These are phyloP conservation scores for Citrus cavaleriei DNA, from an alignment of 345 rosid species.

Conservation along the genomic window DNA sequence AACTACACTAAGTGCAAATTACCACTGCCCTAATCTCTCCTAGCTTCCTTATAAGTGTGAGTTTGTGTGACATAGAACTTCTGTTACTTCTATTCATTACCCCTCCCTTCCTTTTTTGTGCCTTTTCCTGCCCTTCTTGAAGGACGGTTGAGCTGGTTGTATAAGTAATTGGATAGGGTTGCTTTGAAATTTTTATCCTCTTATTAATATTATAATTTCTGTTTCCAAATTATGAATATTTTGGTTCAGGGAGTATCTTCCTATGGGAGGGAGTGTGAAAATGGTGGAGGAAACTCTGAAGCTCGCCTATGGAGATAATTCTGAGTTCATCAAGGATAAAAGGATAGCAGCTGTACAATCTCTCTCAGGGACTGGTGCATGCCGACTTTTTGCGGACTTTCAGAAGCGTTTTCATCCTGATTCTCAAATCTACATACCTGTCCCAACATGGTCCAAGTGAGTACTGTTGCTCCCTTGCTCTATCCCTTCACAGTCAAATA, in stretches of 20 bases:
- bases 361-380: conserved; percentile 96
- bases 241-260: conserved; percentile 85
- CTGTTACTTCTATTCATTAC: not conserved
- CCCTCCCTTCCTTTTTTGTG: not conserved
- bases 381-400: conserved; percentile 94
- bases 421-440: conserved; percentile 87
- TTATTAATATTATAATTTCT: not conserved
- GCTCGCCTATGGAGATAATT: conserved; percentile 87
- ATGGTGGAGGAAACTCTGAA: conserved; percentile 91
- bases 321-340: conserved; percentile 75
- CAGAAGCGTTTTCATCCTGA: conserved; percentile 83
- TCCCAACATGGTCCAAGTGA: conserved; percentile 97
- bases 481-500: not conserved
- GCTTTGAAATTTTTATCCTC: not conserved
- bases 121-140: not conserved
- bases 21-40: not conserved
- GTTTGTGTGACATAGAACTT: not conserved
- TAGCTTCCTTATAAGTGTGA: not conserved
- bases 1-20: not conserved
- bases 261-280: conserved; percentile 93
- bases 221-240: not conserved
- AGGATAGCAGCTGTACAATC: conserved; percentile 88
- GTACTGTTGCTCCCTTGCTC: conserved; percentile 16
- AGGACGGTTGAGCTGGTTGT: not conserved
- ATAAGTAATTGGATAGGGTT: not conserved